Evolutionary conservation across 345 rosid genomes (phyloP).

Genomic region (Populus simonii): DNA sequence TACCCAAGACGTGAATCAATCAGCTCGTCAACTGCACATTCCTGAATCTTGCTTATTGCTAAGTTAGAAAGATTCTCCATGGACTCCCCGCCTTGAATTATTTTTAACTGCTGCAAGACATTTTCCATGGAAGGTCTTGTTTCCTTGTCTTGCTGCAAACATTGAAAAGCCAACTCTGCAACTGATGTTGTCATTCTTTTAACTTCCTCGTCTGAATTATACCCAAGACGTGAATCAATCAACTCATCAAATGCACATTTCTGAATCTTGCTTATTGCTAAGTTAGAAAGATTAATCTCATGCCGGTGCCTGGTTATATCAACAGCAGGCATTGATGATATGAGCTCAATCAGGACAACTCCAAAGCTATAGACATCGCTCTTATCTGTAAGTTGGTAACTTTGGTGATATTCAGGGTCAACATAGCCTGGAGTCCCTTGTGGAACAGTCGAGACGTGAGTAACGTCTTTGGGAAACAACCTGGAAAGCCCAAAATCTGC

Average conservation of each 20-base stretch:
- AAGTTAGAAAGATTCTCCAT: slow-evolving; percentile 9
- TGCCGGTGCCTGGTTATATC: slow-evolving; percentile 14
- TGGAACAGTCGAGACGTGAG: slow-evolving; percentile 24
- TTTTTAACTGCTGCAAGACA: slow-evolving; percentile 11
- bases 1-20: slow-evolving; percentile 10
- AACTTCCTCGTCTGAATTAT: slow-evolving; percentile 10
- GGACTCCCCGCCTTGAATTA: slow-evolving; percentile 13
- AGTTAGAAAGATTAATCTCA: slow-evolving; percentile 11
- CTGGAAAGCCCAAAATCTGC: slow-evolving; percentile 28
- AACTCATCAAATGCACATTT: slow-evolving; percentile 12
- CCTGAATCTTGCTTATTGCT: slow-evolving; percentile 12
- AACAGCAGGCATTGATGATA: slow-evolving; percentile 20
- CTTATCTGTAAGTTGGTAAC: slow-evolving; percentile 21
- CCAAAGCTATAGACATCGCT: slow-evolving; percentile 28
- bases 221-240: slow-evolving; percentile 11
- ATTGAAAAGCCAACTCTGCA: slow-evolving; percentile 18
- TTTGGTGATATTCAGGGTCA: slow-evolving; percentile 21
- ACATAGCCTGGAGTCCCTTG: slow-evolving; percentile 27
- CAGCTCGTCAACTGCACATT: slow-evolving; percentile 12
- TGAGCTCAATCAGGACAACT: slow-evolving; percentile 21
- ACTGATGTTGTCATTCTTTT: slow-evolving; percentile 10
- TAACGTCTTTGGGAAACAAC: slow-evolving; percentile 17
- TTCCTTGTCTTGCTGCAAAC: slow-evolving; percentile 20
- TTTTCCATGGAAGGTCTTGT: slow-evolving; percentile 20
- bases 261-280: slow-evolving; percentile 11